These are phyloP conservation scores for Termitomyces sp. DNA, from an alignment of 1,284 basidiomycete species.

Conservation along the genomic window DNA sequence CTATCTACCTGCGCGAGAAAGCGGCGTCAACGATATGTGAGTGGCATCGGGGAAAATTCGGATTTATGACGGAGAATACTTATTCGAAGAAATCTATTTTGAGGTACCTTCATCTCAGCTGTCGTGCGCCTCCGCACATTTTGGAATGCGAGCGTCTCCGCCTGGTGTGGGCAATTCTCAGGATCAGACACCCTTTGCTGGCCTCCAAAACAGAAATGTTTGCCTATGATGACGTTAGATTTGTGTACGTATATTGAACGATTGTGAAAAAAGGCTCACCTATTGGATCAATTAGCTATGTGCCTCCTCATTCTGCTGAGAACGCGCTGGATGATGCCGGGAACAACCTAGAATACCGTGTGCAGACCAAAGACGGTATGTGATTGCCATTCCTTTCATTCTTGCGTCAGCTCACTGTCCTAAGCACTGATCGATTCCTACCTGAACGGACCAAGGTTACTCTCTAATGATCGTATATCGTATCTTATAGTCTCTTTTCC, in stretches of 20 bases:
- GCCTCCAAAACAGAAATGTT: slow-evolving; percentile 55
- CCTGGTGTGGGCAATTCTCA: slow-evolving; percentile 64
- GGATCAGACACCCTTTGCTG: slow-evolving; percentile 63
- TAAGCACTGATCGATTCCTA: slow-evolving; percentile 62
- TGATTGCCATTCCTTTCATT: slow-evolving; percentile 1
- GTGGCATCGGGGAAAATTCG: slow-evolving; percentile 12
- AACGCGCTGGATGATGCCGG: slow-evolving; percentile 47
- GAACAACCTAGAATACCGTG: slow-evolving; percentile 44
- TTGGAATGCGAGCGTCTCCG: slow-evolving; percentile 44
- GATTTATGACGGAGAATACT: neutral
- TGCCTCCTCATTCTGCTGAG: slow-evolving; percentile 36
- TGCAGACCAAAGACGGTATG: slow-evolving; percentile 50
- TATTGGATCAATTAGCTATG: slow-evolving; percentile 35
- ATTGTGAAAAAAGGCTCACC: neutral
- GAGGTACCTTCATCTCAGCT: slow-evolving; percentile 70
- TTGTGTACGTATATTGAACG: slow-evolving; percentile 42
- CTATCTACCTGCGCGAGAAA: slow-evolving; percentile 65
- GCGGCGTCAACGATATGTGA: slow-evolving; percentile 81
- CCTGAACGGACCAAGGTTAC: slow-evolving; percentile 67
- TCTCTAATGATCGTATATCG: slow-evolving; percentile 66
- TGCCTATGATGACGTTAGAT: slow-evolving; percentile 58
- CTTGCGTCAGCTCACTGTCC: neutral
- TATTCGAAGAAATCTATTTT: neutral
- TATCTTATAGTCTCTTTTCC: slow-evolving; percentile 57
- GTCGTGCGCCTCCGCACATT: slow-evolving; percentile 41